Conservation (phyloP, 2,329 filamentous ascomycete species). For the Beauveria brongniartii region DNA sequence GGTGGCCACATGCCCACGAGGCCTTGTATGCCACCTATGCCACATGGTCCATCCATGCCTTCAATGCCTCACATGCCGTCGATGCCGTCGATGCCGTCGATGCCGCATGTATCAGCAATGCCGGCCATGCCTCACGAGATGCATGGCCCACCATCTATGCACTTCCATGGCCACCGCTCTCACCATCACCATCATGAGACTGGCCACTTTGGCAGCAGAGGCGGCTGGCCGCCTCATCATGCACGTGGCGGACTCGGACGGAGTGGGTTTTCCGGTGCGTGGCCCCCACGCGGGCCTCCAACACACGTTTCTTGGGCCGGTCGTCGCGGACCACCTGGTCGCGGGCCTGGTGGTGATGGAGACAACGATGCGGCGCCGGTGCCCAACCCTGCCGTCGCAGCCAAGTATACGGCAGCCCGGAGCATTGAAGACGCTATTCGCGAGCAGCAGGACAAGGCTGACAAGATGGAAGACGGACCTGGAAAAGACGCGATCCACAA, state of each 20-base stretch:
- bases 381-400: constrained; percentile 21
- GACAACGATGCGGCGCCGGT: constrained; percentile 12
- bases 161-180: background rate
- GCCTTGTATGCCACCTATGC: constrained; percentile 4
- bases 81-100: background rate
- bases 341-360: constrained; percentile 23
- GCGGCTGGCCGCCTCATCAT: background rate
- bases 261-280: constrained; percentile 11
- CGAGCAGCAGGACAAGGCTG: constrained; percentile 19
- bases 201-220: constrained; percentile 4
- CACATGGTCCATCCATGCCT: constrained; percentile 1
- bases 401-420: constrained; percentile 29
- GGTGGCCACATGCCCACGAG: constrained; percentile 4
- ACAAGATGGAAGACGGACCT: constrained; percentile 21
- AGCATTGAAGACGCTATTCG: constrained; percentile 21
- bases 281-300: background rate
- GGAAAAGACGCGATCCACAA: constrained; percentile 20
- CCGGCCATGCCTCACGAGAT: background rate
- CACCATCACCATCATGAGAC: constrained; percentile 4
- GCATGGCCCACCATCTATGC: background rate
- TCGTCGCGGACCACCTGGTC: constrained; percentile 15
- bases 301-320: background rate
- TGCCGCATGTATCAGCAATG: background rate
- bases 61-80: background rate
- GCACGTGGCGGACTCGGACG: background rate